Percentiles rank a stretch among this genome's conserved stretches.
Evolutionary conservation across 2,329 filamentous ascomycete genomes (phyloP).

Genomic region (Blastomyces gilchristii): DNA sequence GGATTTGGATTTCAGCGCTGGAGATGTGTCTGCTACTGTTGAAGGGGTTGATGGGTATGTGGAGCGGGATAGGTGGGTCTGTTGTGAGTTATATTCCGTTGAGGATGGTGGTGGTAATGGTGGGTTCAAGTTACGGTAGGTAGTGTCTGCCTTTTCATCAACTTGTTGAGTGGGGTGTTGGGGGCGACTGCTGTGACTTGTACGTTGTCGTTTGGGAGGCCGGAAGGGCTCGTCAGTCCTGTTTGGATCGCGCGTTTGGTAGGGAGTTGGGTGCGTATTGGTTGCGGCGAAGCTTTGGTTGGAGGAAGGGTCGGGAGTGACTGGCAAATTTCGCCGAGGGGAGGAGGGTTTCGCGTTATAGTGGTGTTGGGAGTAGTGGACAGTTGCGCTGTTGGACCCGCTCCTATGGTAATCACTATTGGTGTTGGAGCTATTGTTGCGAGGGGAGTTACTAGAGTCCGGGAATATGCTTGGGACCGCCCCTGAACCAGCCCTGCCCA

Average conservation of each 20-base stretch:
- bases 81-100: background rate
- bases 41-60: constrained; percentile 6
- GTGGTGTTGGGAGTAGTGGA: constrained; percentile 1
- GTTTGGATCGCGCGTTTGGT: constrained; percentile 13
- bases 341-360: background rate
- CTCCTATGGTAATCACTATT: background rate
- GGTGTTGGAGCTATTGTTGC: background rate
- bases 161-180: constrained; percentile 1
- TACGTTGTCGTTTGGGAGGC: constrained; percentile 13
- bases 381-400: background rate
- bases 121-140: background rate
- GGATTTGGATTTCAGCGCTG: background rate
- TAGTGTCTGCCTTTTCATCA: constrained; percentile 2
- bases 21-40: constrained; percentile 4
- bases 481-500: constrained; percentile 24
- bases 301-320: background rate
- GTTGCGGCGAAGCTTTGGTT: background rate
- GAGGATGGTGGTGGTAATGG: background rate
- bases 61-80: constrained; percentile 3
- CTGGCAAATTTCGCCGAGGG: background rate
- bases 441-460: background rate
- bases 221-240: constrained; percentile 11
- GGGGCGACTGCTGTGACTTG: background rate
- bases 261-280: background rate
- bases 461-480: constrained; percentile 6